Conservation (phyloP, 306 rosid species). For the Hippophae tibetana region DNA sequence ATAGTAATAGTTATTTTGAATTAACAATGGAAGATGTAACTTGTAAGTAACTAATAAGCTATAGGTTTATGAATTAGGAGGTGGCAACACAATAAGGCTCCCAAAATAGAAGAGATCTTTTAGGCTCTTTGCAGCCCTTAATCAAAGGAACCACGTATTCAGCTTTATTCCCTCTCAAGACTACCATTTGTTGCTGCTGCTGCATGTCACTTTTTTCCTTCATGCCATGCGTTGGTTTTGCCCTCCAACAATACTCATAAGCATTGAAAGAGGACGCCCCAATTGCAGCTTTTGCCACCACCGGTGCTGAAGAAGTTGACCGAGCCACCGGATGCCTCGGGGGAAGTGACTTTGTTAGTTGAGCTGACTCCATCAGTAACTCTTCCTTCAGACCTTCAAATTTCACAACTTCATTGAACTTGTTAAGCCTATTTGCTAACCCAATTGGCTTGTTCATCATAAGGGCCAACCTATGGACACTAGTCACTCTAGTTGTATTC, state of each 20-base stretch:
- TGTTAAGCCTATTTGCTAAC: conserved; percentile 38
- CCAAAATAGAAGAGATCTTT: conserved; percentile 62
- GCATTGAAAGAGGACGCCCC: conserved; percentile 43
- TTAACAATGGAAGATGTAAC: conserved; percentile 1
- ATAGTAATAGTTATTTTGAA: conserved; percentile 29
- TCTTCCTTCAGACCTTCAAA: conserved; percentile 21
- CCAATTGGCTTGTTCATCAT: conserved; percentile 46
- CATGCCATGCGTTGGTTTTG: conserved; percentile 27
- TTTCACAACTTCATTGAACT: conserved; percentile 37
- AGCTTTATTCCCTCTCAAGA: conserved; percentile 55
- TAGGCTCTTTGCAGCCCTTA: conserved; percentile 61
- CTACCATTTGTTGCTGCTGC: conserved; percentile 36
- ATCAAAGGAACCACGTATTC: conserved; percentile 47
- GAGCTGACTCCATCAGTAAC: conserved; percentile 9
- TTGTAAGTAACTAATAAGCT: neutral
- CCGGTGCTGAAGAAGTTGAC: conserved; percentile 27
- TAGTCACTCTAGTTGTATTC: conserved; percentile 24
- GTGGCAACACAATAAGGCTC: conserved; percentile 84
- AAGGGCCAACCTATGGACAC: conserved; percentile 36
- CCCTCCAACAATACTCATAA: conserved; percentile 61
- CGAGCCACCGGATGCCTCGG: conserved; percentile 37
- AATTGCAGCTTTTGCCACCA: conserved; percentile 15
- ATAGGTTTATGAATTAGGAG: conserved; percentile 30
- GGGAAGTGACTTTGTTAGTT: conserved; percentile 53
- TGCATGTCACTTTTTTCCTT: conserved; percentile 21